Evolutionary conservation across 139 green algal genomes (phyloP).

Genomic region (Tetraselmis striata): DNA sequence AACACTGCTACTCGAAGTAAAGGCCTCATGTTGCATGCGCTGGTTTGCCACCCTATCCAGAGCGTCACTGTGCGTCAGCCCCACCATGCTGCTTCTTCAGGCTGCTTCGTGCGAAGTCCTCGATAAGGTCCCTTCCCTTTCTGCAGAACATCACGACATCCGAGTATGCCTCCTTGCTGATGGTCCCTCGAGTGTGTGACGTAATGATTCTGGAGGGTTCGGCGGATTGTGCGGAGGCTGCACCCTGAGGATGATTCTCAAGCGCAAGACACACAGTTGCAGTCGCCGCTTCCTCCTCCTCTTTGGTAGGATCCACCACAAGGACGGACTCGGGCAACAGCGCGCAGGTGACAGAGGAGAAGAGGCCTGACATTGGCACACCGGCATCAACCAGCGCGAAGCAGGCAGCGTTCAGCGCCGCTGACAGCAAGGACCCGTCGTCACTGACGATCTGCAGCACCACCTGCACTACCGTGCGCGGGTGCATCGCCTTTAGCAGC

Average conservation of each 20-base stretch:
- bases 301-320: not conserved
- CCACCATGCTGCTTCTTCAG: not conserved
- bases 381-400: slow-evolving; percentile 65
- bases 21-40: too few relatives aligned
- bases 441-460: slow-evolving; percentile 48
- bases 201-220: not conserved
- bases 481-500: not conserved
- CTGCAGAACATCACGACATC: not conserved
- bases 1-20: too few relatives aligned
- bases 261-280: not conserved
- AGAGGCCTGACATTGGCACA: slow-evolving; percentile 47
- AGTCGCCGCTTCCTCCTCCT: not conserved
- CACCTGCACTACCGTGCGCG: not conserved
- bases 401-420: slow-evolving; percentile 57
- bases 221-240: not conserved
- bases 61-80: too few relatives aligned
- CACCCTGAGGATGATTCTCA: not conserved
- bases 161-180: not conserved
- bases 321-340: not conserved
- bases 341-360: slow-evolving; percentile 7
- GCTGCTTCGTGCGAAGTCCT: not conserved
- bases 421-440: slow-evolving; percentile 55
- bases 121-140: not conserved
- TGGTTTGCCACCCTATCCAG: too few relatives aligned
- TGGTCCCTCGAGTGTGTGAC: not conserved